These are phyloP conservation scores for Hygrophila difformis DNA, from an alignment of 257 asterid species.

Conservation along the genomic window DNA sequence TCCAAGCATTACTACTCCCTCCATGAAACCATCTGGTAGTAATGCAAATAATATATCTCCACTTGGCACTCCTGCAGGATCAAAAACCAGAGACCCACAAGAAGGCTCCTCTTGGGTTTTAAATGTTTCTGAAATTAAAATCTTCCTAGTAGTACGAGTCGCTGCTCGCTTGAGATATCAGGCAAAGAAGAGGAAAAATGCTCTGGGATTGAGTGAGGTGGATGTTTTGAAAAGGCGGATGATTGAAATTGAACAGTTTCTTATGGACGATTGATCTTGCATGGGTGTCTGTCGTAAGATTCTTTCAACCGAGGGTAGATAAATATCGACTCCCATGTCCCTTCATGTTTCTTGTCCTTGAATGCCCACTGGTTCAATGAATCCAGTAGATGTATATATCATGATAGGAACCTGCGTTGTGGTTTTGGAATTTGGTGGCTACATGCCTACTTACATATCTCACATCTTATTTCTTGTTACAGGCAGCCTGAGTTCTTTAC, in stretches of 20 bases:
- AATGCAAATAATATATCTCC: background rate
- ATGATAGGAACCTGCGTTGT: no score
- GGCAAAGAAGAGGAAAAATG: background rate
- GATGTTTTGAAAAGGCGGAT: constrained; percentile 21
- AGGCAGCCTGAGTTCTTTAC: no score
- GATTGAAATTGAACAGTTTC: background rate
- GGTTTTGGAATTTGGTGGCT: no score
- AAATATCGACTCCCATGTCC: no score
- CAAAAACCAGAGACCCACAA: background rate
- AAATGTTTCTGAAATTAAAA: background rate
- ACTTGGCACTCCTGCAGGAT: background rate
- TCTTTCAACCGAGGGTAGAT: no score
- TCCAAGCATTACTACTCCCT: constrained; percentile 1
- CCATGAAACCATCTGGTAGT: background rate
- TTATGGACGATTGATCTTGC: background rate
- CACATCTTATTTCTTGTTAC: no score
- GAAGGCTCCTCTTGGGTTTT: no score
- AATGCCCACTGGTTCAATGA: no score
- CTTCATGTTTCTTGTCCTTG: no score
- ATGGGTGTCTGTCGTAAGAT: no score
- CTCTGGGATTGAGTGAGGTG: constrained; percentile 4
- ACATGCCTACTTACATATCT: no score
- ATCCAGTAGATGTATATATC: no score
- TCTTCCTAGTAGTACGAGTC: background rate
- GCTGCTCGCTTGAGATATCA: constrained; percentile 2